A percentile compares a stretch with the other conserved stretches of the same genome.
phyloP scores from a whole-genome alignment of 2,329 filamentous ascomycete genomes.

The Teratosphaeria gauchensis region DNA sequence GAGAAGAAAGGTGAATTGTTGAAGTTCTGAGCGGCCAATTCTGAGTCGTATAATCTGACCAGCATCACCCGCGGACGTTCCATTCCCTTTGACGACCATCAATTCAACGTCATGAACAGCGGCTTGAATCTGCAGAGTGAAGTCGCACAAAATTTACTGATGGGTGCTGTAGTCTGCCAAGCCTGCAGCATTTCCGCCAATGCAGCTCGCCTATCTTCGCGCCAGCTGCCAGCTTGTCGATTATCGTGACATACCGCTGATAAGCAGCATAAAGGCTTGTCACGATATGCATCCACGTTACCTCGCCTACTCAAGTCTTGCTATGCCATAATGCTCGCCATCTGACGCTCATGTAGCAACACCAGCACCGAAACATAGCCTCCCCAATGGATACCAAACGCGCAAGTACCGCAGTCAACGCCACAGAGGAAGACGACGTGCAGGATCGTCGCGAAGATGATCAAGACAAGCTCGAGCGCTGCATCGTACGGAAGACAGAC shows the following conservation, averaged over 20 bases:
- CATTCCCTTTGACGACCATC: background rate
- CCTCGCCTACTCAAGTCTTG: background rate
- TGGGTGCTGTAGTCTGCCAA: background rate
- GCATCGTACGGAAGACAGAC: background rate
- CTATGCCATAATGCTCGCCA: background rate
- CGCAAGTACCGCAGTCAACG: background rate
- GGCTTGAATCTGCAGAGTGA: background rate
- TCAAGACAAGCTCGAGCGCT: background rate
- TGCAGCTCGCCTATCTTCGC: background rate
- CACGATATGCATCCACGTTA: background rate
- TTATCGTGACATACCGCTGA: background rate
- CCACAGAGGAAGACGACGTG: background rate
- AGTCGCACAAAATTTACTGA: background rate
- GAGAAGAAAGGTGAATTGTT: background rate
- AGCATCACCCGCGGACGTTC: background rate
- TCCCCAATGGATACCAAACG: background rate
- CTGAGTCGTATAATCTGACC: background rate
- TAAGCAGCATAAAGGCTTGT: background rate
- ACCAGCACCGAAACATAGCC: background rate
- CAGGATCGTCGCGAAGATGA: background rate
- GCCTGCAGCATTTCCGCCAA: background rate
- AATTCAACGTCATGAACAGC: background rate
- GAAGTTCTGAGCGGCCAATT: background rate
- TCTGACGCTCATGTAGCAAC: background rate
- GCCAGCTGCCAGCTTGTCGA: background rate